Evolutionary conservation across 2,329 filamentous ascomycete species (phyloP).

Genomic region (Diaporthe amygdali): DNA sequence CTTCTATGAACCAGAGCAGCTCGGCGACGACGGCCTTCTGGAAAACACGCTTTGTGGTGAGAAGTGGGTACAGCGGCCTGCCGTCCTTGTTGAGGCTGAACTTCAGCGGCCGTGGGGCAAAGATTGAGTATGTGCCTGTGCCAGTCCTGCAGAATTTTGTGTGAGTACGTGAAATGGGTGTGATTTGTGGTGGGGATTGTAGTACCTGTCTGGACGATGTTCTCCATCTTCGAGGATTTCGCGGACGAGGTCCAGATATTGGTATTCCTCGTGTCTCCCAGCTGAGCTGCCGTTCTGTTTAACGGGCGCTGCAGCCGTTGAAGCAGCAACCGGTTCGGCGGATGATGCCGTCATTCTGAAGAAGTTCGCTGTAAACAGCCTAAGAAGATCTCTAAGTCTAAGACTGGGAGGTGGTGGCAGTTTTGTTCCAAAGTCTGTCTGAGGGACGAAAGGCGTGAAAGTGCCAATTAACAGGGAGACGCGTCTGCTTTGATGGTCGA

Average conservation of each 20-base stretch:
- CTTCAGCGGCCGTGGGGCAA: slow-evolving; percentile 84
- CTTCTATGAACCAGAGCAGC: slow-evolving; percentile 93
- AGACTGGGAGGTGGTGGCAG: not conserved
- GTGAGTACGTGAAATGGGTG: slow-evolving; percentile 10
- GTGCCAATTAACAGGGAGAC: slow-evolving; percentile 7
- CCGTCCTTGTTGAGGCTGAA: slow-evolving; percentile 76
- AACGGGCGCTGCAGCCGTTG: not conserved
- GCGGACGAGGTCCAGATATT: slow-evolving; percentile 89
- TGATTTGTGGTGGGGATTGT: not conserved
- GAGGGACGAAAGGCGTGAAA: not conserved
- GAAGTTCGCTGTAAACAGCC: not conserved
- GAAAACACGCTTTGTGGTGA: slow-evolving; percentile 98
- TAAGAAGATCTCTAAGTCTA: too few species aligned
- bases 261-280: slow-evolving; percentile 79
- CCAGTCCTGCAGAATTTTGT: slow-evolving; percentile 68
- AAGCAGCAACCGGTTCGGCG: not conserved
- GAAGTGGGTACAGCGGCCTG: slow-evolving; percentile 79
- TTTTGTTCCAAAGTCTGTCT: not conserved
- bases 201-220: slow-evolving; percentile 82
- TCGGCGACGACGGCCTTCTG: slow-evolving; percentile 87
- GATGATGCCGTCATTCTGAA: slow-evolving; percentile 20
- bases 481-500: not conserved
- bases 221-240: slow-evolving; percentile 85
- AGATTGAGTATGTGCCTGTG: slow-evolving; percentile 89
- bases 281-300: slow-evolving; percentile 9